A percentile compares a stretch with the other conserved stretches of the same genome.
phyloP scores from a whole-genome alignment of 192 early-diverging fungal species.

The Backusella circina region DNA sequence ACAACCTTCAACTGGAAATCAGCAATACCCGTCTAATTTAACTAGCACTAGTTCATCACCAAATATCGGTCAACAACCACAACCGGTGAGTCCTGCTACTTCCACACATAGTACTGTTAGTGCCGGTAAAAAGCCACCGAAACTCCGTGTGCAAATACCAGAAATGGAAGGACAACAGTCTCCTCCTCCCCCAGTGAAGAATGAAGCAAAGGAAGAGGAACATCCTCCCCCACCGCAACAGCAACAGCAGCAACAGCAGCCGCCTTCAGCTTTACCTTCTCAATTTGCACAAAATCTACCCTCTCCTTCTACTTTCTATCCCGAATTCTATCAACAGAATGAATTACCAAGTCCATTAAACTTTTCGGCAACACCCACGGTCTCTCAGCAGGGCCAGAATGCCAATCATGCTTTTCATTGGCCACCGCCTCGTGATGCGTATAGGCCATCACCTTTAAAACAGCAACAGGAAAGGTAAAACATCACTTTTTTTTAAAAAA shows the following conservation, averaged over 20 bases:
- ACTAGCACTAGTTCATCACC: background rate
- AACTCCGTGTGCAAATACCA: constrained; percentile 13
- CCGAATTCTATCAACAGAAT: constrained; percentile 68
- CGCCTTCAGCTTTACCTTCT: constrained; percentile 39
- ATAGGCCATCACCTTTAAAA: constrained; percentile 49
- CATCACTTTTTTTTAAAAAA: too few species aligned
- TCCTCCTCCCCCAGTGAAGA: background rate
- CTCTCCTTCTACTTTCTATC: constrained; percentile 73
- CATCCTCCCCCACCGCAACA: background rate
- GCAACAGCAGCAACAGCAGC: background rate
- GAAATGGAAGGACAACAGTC: background rate
- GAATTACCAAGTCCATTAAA: constrained; percentile 76
- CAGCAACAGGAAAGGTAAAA: background rate
- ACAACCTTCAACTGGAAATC: background rate
- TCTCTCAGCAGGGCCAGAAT: constrained; percentile 38
- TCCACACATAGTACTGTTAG: constrained; percentile 23
- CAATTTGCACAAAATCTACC: constrained; percentile 70
- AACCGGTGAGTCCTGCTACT: constrained; percentile 20
- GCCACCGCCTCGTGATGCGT: constrained; percentile 48
- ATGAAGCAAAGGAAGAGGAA: background rate
- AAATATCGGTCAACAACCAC: background rate
- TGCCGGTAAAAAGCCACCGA: constrained; percentile 11
- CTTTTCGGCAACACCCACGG: constrained; percentile 57
- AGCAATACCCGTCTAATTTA: background rate
- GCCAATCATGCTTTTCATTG: constrained; percentile 71